Evolutionary conservation across 441 rosid species (phyloP), one percentile per base, ranked within the genome.

Genomic region (Codiaeum variegatum): DNA sequence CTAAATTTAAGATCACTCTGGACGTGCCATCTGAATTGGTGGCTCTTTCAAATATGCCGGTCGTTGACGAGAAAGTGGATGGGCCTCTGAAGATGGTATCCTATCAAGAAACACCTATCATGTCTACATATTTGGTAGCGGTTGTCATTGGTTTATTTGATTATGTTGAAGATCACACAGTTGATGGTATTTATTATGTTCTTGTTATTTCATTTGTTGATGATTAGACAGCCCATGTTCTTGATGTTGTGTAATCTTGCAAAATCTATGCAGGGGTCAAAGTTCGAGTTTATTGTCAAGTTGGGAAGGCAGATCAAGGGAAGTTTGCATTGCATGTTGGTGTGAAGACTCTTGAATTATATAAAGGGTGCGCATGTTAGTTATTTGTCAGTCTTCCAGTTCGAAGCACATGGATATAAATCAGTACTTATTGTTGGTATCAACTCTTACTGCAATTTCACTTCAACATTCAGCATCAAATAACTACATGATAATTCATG

Each of bases 101-200:
- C 8, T 94, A 88, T 75, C 88, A 91, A 79, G 98, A 94, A 82
- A 83, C 99, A 5, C 98, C 99, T 13, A 82, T 92, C 71, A 94
- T 94, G 98, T 94, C 99, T 32, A 94, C 99, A 11, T 94, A 94
- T 86, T 84, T 94, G 85, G 97, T 94, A 19, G 99, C 98, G 6
- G 75, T 92, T 81, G 98, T 88, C 26, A 87, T 94, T 75, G 99
- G 99, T 69, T 79, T 92, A 83, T 94, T 94, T 75, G 96, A 91
- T 80, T 91, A 86, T 67, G 85, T 92, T 49, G 99, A 94, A 83
- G 96, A 90, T 82, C 87, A 88, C 70, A 92, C 99, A 55, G 81
- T 94, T n/a, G 94, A 92, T 77, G 99, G 99, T 94, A 86, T 55
- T 55, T 13, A n/a, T 44, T 26, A 24, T 44, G 16, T 56, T 72